Evolutionary conservation across 2,329 filamentous ascomycete species (phyloP).

Genomic region (Tolypocladium endophyticum): DNA sequence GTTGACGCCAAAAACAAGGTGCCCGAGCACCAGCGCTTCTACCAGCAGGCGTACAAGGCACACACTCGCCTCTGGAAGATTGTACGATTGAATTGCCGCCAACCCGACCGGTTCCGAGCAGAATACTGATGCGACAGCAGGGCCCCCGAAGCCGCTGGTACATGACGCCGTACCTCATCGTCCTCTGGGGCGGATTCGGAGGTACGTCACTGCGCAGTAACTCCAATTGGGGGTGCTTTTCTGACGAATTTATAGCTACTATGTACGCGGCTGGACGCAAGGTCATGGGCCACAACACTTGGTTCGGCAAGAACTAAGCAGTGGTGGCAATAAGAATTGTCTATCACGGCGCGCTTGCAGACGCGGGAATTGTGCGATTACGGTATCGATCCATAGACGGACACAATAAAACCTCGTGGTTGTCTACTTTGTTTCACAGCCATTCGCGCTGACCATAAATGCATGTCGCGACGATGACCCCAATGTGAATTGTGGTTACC

Average conservation of each 20-base stretch:
- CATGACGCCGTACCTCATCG: constrained; percentile 57
- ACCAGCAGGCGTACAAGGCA: constrained; percentile 61
- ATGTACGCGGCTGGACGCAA: constrained; percentile 68
- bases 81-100: constrained; percentile 39
- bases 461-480: background rate
- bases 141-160: constrained; percentile 53
- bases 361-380: background rate
- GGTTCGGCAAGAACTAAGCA: constrained; percentile 48
- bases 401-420: background rate
- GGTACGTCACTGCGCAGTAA: constrained; percentile 35
- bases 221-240: constrained; percentile 1
- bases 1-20: constrained; percentile 69
- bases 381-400: background rate
- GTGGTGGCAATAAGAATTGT: background rate
- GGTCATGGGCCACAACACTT: constrained; percentile 69
- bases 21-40: constrained; percentile 61
- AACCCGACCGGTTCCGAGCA: background rate
- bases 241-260: constrained; percentile 27
- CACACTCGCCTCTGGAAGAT: constrained; percentile 68
- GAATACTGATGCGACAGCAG: constrained; percentile 26
- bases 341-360: background rate
- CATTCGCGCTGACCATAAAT: background rate
- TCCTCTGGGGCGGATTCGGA: constrained; percentile 52
- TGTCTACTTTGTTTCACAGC: background rate
- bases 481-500: background rate